Conservation (phyloP, 352 stramenopile species). For the Globisporangium recalcitrans region DNA sequence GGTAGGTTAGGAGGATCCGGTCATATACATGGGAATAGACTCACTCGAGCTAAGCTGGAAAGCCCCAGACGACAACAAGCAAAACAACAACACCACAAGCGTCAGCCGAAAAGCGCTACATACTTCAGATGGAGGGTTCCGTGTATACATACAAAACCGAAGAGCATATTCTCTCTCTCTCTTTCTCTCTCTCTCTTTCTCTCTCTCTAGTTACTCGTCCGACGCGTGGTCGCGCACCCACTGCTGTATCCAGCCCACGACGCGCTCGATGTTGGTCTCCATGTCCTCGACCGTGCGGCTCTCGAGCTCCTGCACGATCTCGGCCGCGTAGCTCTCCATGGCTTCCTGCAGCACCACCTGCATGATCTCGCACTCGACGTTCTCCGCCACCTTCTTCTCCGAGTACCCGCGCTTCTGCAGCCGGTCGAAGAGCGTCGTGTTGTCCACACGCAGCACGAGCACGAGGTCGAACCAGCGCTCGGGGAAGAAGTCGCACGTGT, state of each 20-base stretch:
- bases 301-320: conserved; percentile 94
- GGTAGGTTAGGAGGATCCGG: neutral
- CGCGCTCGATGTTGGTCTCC: conserved; percentile 92
- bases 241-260: conserved; percentile 89
- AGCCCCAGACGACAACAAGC: neutral
- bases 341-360: conserved; percentile 96
- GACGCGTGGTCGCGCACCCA: conserved; percentile 78
- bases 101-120: neutral
- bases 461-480: conserved; percentile 97
- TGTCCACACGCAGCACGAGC: conserved; percentile 90
- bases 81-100: neutral
- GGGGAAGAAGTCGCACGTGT: conserved; percentile 97
- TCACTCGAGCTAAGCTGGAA: neutral
- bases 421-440: conserved; percentile 89
- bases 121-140: neutral
- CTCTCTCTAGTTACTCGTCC: conserved; percentile 9
- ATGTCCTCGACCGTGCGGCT: conserved; percentile 95
- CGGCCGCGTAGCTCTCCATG: conserved; percentile 88
- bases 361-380: conserved; percentile 99
- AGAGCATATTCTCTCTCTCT: neutral
- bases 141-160: neutral
- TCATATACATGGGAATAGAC: conserved; percentile 2
- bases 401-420: conserved; percentile 89
- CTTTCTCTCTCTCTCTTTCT: conserved; percentile 2
- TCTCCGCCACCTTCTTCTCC: conserved; percentile 95